phyloP scores from a whole-genome alignment of 1,284 basidiomycete species.

The Wolfiporia cocos region DNA sequence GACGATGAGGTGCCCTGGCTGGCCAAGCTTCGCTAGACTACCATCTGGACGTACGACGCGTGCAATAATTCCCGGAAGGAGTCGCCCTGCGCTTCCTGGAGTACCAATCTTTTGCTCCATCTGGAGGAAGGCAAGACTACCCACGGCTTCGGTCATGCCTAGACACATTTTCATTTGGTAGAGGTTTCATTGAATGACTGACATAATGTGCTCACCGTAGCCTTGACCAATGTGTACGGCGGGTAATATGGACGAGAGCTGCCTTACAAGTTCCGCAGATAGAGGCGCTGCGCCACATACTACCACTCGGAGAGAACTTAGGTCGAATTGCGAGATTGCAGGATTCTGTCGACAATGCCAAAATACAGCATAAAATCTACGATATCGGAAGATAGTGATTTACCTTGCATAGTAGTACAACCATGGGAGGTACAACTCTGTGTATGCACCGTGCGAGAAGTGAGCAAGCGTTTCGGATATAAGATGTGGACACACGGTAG shows the following conservation, averaged over 20 bases:
- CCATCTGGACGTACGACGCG: slow-evolving; percentile 37
- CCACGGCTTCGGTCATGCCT: slow-evolving; percentile 44
- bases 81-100: slow-evolving; percentile 32
- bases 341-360: slow-evolving; percentile 43
- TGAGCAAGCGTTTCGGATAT: too few relatives aligned
- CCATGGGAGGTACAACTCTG: slow-evolving; percentile 65
- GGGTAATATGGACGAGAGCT: slow-evolving; percentile 27
- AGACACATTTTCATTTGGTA: too few relatives aligned
- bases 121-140: slow-evolving; percentile 32
- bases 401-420: slow-evolving; percentile 56
- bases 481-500: slow-evolving; percentile 45
- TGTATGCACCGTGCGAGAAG: too few relatives aligned
- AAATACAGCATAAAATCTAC: not conserved
- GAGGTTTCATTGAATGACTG: too few relatives aligned
- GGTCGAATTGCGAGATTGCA: slow-evolving; percentile 57
- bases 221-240: slow-evolving; percentile 6
- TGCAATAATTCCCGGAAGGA: slow-evolving; percentile 31
- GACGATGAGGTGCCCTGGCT: slow-evolving; percentile 37
- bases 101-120: slow-evolving; percentile 20
- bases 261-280: slow-evolving; percentile 54
- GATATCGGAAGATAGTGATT: slow-evolving; percentile 7
- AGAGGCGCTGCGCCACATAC: slow-evolving; percentile 75
- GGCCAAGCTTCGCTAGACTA: slow-evolving; percentile 29
- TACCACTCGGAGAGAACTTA: slow-evolving; percentile 52
- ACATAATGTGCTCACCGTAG: slow-evolving; percentile 6